Evolutionary conservation across 2,329 filamentous ascomycete genomes (phyloP), one percentile per base, ranked within the genome.

Genomic region (Daldinia sp.): DNA sequence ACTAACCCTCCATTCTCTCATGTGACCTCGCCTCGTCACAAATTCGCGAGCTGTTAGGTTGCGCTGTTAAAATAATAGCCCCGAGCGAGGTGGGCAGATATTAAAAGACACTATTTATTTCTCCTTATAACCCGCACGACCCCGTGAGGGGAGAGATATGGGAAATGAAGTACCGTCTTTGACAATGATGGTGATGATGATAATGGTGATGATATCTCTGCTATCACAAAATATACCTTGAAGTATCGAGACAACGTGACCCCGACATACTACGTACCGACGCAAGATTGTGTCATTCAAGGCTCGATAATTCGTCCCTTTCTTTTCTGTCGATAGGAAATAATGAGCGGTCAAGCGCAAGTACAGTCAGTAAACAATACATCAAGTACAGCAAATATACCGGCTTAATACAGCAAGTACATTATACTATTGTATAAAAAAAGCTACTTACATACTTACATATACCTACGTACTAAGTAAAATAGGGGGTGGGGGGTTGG

Each of bases 301-400:
- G 30, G 8, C 43, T 58, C 49, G 48, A 50, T 49, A 35, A 51
- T 59, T 29, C 52, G 54, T 58, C 4, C 53, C 57, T 58, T 35
- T n/a, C n/a, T n/a, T n/a, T n/a, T n/a, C n/a, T 55, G 53, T 61
- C 62, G 35, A 54, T 52, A 60, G 9, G 45, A 17, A 32, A 63
- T 56, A 68, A 66, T 39, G 63, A 68, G 65, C 65, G 65, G 65
- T 68, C 65, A 68, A 66, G 62, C 51, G 48, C 15, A 15, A 60
- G 54, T 52, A 58, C 32, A 45, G n/a, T n/a, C n/a, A n/a, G n/a
- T 32, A 45, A 6, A 21, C n/a, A n/a, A 39, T 9, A n/a, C 8
- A 35, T 35, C n/a, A 34, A 15, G n/a, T n/a, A n/a, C n/a, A n/a
- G n/a, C n/a, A n/a, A n/a, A n/a, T n/a, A n/a, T n/a, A n/a, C n/a